These are phyloP conservation scores for Eucalyptus globulus DNA, from an alignment of 345 rosid genomes.

Conservation along the genomic window DNA sequence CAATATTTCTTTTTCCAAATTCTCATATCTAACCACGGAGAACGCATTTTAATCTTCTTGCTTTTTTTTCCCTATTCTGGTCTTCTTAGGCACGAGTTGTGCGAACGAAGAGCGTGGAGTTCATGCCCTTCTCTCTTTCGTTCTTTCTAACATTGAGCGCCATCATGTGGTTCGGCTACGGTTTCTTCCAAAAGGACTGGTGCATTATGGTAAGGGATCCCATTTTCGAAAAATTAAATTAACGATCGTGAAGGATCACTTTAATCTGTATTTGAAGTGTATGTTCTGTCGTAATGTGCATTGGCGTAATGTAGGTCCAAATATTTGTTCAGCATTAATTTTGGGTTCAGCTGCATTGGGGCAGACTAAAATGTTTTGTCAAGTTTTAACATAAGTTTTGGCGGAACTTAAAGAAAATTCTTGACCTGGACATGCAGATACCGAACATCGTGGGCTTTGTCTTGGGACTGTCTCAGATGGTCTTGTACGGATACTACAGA, in stretches of 20 bases:
- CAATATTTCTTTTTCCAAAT: background rate
- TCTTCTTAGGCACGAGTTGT: conserved; percentile 47
- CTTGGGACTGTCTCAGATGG: conserved; percentile 68
- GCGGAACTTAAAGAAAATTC: background rate
- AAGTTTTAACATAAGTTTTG: background rate
- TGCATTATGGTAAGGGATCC: conserved; percentile 61
- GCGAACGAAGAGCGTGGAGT: conserved; percentile 77
- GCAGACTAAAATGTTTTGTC: background rate
- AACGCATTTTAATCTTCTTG: background rate
- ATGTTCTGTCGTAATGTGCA: background rate
- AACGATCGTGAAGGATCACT: background rate
- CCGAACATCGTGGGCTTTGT: conserved; percentile 68
- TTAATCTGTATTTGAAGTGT: background rate
- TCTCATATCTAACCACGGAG: background rate
- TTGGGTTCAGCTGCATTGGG: background rate
- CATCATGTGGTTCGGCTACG: conserved; percentile 71
- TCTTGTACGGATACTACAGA: conserved; percentile 44
- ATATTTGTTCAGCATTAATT: no score
- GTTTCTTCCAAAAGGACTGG: conserved; percentile 38
- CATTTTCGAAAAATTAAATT: background rate
- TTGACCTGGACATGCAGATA: conserved; percentile 15
- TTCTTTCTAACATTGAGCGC: conserved; percentile 79
- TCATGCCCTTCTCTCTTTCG: conserved; percentile 83
- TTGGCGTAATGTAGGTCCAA: no score
- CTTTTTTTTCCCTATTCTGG: background rate